phyloP scores from a whole-genome alignment of 805 yeast species.

The Myxozyma sirexii region DNA sequence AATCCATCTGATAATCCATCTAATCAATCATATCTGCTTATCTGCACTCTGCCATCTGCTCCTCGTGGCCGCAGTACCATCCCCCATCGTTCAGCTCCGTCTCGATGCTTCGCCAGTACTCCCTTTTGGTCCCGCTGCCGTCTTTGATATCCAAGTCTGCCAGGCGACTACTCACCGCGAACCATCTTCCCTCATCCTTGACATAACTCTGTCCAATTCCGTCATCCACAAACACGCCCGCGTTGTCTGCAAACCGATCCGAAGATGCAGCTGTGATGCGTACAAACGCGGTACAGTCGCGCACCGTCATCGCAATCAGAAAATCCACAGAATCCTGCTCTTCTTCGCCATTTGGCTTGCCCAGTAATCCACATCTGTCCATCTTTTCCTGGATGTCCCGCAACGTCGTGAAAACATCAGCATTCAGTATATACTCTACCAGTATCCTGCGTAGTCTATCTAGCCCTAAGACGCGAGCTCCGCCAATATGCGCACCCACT shows the following conservation, averaged over 20 bases:
- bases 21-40: not conserved
- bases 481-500: not conserved
- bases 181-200: conserved; percentile 34
- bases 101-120: conserved; percentile 55
- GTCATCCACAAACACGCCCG: not conserved
- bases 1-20: conserved; percentile 12
- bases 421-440: conserved; percentile 26
- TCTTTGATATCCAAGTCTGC: conserved; percentile 37
- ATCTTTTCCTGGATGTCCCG: conserved; percentile 24
- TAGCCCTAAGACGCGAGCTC: conserved; percentile 21
- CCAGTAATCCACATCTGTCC: conserved; percentile 30
- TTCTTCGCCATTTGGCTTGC: conserved; percentile 35
- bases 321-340: conserved; percentile 38
- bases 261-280: conserved; percentile 40
- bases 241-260: not conserved
- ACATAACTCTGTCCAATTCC: not conserved
- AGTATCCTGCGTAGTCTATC: conserved; percentile 20
- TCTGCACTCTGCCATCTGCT: not conserved
- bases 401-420: conserved; percentile 38
- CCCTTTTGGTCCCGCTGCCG: conserved; percentile 42
- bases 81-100: conserved; percentile 19
- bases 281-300: conserved; percentile 60
- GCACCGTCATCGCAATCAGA: conserved; percentile 54
- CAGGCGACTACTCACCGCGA: conserved; percentile 46
- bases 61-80: conserved; percentile 27